A percentile compares a stretch with the other conserved stretches of the same genome.
These are phyloP conservation scores for Fusarium camptoceras DNA, from an alignment of 2,329 filamentous ascomycete species.

Conservation along the genomic window DNA sequence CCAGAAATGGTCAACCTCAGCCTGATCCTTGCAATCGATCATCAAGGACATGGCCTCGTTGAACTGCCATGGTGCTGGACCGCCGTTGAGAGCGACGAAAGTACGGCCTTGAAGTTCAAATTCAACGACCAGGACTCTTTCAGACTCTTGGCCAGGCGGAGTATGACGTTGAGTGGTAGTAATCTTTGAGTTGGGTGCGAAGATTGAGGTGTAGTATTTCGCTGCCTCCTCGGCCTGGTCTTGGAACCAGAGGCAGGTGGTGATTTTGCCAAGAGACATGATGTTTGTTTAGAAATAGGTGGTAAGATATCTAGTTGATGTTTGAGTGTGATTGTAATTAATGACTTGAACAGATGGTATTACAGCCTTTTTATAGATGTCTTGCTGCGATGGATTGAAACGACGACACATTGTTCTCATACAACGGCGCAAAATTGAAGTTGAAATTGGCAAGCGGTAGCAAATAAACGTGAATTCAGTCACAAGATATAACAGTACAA, in stretches of 20 bases:
- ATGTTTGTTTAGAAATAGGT: not conserved
- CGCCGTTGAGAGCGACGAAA: constrained; percentile 59
- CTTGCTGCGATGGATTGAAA: constrained; percentile 11
- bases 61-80: constrained; percentile 54
- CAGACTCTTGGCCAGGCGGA: constrained; percentile 47
- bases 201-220: constrained; percentile 56
- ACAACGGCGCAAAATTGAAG: constrained; percentile 6
- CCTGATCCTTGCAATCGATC: constrained; percentile 59
- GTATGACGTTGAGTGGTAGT: constrained; percentile 49
- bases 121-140: constrained; percentile 51
- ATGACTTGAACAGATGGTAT: not conserved
- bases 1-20: constrained; percentile 62
- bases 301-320: not conserved
- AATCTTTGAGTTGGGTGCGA: constrained; percentile 54
- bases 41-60: constrained; percentile 58
- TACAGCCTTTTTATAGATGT: not conserved
- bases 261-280: constrained; percentile 44
- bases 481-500: constrained; percentile 8
- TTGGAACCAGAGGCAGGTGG: constrained; percentile 57
- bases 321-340: not conserved
- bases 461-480: not conserved
- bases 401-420: not conserved
- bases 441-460: not conserved
- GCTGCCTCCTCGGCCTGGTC: constrained; percentile 57
- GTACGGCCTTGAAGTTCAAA: constrained; percentile 55